Conservation (phyloP, 106 monocot species). For the Dendrobium catenatum region DNA sequence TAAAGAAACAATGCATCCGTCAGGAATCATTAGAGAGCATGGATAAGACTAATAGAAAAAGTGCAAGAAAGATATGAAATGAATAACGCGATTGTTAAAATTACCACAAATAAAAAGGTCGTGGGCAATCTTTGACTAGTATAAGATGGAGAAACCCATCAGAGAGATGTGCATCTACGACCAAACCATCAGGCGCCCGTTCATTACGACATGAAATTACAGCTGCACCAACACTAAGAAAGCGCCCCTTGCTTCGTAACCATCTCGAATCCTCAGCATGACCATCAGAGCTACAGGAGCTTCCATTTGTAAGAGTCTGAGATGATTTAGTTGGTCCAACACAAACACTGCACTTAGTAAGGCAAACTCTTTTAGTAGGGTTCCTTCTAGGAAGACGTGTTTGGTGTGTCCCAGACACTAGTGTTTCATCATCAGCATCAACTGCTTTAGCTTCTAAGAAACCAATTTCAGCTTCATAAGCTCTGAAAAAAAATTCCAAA, state of each 20-base stretch:
- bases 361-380: slow-evolving; percentile 32
- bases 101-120: slow-evolving; percentile 83
- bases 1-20: too few species aligned
- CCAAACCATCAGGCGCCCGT: slow-evolving; percentile 88
- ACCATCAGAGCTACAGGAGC: neutral
- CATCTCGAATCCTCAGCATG: slow-evolving; percentile 39
- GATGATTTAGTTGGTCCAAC: slow-evolving; percentile 14
- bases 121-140: slow-evolving; percentile 75
- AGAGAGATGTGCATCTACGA: slow-evolving; percentile 81
- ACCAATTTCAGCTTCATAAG: slow-evolving; percentile 77
- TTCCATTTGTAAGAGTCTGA: slow-evolving; percentile 11
- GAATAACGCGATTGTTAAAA: neutral
- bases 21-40: too few species aligned
- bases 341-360: slow-evolving; percentile 51
- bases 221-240: slow-evolving; percentile 81
- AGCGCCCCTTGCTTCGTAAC: slow-evolving; percentile 53
- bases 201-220: slow-evolving; percentile 93
- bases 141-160: slow-evolving; percentile 96
- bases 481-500: slow-evolving; percentile 28
- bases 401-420: neutral
- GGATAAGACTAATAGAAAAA: too few species aligned
- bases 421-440: slow-evolving; percentile 11
- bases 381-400: slow-evolving; percentile 15
- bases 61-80: neutral
- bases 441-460: slow-evolving; percentile 39